Conservation (phyloP, 2,329 filamentous ascomycete genomes). For the Teratosphaeria epicoccoides region DNA sequence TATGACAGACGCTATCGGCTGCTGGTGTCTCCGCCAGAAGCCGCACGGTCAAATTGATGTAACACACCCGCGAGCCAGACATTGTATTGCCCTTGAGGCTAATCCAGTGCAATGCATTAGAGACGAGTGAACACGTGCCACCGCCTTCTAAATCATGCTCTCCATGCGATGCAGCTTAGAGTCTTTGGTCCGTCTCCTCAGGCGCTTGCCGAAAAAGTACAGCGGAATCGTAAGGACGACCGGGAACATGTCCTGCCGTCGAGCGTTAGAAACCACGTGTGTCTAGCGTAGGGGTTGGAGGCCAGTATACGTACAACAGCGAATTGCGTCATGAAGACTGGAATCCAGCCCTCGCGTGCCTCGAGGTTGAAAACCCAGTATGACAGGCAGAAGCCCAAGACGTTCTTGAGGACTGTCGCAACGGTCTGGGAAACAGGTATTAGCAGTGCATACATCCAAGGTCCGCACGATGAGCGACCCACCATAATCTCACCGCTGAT, state of each 20-base stretch:
- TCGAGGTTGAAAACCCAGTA: slow-evolving; percentile 34
- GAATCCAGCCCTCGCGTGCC: slow-evolving; percentile 30
- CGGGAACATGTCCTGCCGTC: slow-evolving; percentile 29
- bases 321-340: slow-evolving; percentile 36
- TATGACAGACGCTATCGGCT: no score
- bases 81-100: no score
- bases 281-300: no score
- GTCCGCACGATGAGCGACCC: slow-evolving; percentile 23
- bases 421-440: background rate
- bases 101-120: background rate
- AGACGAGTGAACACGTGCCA: background rate
- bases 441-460: background rate
- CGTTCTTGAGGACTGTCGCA: slow-evolving; percentile 31
- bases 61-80: no score
- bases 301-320: no score
- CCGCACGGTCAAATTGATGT: no score
- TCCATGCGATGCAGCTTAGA: slow-evolving; percentile 29
- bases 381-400: slow-evolving; percentile 33
- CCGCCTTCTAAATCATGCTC: slow-evolving; percentile 17
- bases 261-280: no score
- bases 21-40: no score
- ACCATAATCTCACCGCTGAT: slow-evolving; percentile 39
- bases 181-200: slow-evolving; percentile 30
- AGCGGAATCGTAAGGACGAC: slow-evolving; percentile 31
- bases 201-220: slow-evolving; percentile 33